Evolutionary conservation across 306 rosid genomes (phyloP).

Genomic region (Rubus idaeus): DNA sequence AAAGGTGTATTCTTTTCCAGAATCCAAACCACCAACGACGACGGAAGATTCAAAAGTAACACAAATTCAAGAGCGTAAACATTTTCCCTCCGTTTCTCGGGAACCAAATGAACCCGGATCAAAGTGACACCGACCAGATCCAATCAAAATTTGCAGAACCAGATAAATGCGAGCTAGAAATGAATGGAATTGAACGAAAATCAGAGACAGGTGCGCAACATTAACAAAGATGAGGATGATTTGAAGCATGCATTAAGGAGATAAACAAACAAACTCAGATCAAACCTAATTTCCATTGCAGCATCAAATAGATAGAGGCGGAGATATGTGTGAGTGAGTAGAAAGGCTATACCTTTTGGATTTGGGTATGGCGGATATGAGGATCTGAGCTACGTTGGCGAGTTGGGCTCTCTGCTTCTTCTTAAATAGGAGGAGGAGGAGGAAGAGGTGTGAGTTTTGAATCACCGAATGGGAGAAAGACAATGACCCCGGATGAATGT

Average conservation of each 20-base stretch:
- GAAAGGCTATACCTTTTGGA: too few relatives aligned
- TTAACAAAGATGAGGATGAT: not conserved
- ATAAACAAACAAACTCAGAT: not conserved
- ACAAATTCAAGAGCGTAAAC: not conserved
- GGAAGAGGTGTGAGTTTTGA: too few relatives aligned
- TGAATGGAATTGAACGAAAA: not conserved
- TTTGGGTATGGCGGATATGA: too few relatives aligned
- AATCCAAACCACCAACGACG: not conserved
- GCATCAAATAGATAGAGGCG: not conserved
- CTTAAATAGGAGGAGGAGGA: too few relatives aligned
- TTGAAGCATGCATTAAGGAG: not conserved
- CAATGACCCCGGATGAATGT: too few relatives aligned
- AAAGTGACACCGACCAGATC: slow-evolving; percentile 5
- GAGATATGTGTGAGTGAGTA: not conserved
- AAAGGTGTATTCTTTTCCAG: not conserved
- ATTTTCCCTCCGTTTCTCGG: not conserved
- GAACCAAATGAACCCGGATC: not conserved
- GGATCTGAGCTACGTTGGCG: too few relatives aligned
- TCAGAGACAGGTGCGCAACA: not conserved
- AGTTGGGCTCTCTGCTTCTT: too few relatives aligned
- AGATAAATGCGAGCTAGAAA: not conserved
- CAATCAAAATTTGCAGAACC: not conserved
- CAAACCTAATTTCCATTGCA: slow-evolving; percentile 8
- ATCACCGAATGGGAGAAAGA: too few relatives aligned
- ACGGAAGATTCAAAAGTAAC: not conserved